phyloP scores from a whole-genome alignment of 192 early-diverging fungal genomes.

The Dissophora globulifera region DNA sequence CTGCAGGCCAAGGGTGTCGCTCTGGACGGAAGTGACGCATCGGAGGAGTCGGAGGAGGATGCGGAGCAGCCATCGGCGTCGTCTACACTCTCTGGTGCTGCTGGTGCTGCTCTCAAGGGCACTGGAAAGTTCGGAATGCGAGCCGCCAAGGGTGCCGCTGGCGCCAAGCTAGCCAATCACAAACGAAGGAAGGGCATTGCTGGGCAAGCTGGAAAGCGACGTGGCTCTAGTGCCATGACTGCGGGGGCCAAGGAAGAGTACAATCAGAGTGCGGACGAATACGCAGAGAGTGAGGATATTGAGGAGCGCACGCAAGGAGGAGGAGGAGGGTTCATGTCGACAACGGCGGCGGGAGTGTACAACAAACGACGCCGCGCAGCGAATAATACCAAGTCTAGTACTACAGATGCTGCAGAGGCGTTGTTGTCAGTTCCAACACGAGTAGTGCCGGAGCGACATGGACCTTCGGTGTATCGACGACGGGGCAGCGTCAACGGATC shows the following conservation, averaged over 20 bases:
- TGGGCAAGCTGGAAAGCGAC: neutral
- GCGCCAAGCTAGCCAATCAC: neutral
- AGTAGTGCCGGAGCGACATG: conserved; percentile 2
- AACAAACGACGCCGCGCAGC: conserved; percentile 17
- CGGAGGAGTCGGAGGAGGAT: conserved; percentile 17
- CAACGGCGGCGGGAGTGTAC: too few species aligned
- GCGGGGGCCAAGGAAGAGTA: conserved; percentile 10
- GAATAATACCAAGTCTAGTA: neutral
- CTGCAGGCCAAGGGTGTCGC: conserved; percentile 22
- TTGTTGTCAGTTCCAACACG: neutral
- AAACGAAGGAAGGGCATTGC: conserved; percentile 23
- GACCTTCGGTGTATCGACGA: conserved; percentile 13
- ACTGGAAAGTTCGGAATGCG: neutral
- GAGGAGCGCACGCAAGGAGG: too few species aligned
- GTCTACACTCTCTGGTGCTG: too few species aligned
- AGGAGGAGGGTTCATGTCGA: too few species aligned
- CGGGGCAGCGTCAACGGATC: neutral
- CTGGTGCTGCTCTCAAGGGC: conserved; percentile 2
- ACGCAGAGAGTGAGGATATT: neutral
- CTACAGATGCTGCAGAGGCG: neutral
- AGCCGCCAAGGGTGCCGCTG: neutral
- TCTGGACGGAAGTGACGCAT: conserved; percentile 16
- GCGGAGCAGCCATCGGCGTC: neutral
- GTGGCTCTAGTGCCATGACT: conserved; percentile 13
- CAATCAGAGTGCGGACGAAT: conserved; percentile 12